Base-by-base conservation (phyloP, 2,329 filamentous ascomycete species). In the Scedosporium apiospermum region DNA sequence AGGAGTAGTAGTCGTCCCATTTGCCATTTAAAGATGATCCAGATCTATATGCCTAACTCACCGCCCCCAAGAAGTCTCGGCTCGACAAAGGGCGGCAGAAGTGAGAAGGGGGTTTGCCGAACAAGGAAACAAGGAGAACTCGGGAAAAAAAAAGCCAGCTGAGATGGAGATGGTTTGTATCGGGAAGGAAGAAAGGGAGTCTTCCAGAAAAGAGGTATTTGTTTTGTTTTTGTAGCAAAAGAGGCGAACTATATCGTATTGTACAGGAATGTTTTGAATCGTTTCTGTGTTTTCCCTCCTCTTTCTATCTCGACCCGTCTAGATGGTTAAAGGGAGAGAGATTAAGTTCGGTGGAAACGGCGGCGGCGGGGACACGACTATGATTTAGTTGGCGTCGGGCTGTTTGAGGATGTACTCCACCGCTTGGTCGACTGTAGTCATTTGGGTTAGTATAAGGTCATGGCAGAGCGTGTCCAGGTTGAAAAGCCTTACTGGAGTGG, bases 391-490 rank as follows among this genome's bases (percentile, higher is more conserved):
- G 84, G 92, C 93, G 78, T 96, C 92, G 72, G 93, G 93, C 82
- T 96, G 92, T 78, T 85, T 87, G 73, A 92, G 77, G 80, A 97
- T 96, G 83, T 97, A 97, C 75, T 93, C 87, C 68, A 96, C 91
- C 69, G 93, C 93, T 83, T 96, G 90, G 78, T 95, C 90, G 71
- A 97, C 93, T 96, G 71, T 53, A 26, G 46, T 10, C 18, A 46
- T 14, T 14, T 26, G 26, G 18, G 27, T 44, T 51, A 58, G 26
- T 49, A 41, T 4, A n/a, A 10, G 12, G 21, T 21, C 41, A 27
- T 6, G 21, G 12, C 12, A 4, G 6, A 51, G 30, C 7, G 26
- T 18, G 53, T 10, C 10, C 26, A 44, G 51, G 60, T 34, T 16
- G 18, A 10, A 49, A 3, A 34, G 21, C 80, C 90, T 70, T 89